Evolutionary conservation across 1,284 basidiomycete genomes (phyloP).

Genomic region (Golubevia pallescens): DNA sequence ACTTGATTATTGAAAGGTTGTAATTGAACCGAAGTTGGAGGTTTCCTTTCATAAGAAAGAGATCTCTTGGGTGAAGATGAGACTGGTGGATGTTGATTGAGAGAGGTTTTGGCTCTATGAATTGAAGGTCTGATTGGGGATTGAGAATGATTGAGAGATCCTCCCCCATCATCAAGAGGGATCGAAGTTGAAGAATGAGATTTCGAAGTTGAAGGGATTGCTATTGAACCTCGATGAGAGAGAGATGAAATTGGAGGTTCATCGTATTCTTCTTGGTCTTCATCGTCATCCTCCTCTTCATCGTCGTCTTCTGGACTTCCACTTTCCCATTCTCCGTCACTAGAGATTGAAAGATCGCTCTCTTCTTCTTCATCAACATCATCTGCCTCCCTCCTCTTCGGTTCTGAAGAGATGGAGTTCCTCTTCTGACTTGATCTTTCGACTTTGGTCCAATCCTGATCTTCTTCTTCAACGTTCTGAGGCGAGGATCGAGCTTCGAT

Average conservation of each 20-base stretch:
- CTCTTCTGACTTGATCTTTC: conserved; percentile 1
- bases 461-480: neutral
- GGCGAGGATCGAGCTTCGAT: neutral
- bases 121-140: too few relatives aligned
- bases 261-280: conserved; percentile 7
- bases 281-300: conserved; percentile 10
- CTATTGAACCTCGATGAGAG: neutral
- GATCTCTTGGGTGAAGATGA: neutral
- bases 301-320: conserved; percentile 6
- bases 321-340: conserved; percentile 5
- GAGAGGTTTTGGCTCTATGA: neutral
- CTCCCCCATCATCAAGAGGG: neutral
- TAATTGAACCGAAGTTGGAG: too few relatives aligned
- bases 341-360: too few relatives aligned
- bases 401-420: neutral
- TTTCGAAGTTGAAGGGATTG: neutral
- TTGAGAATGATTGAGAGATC: neutral
- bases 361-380: conserved; percentile 9
- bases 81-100: neutral
- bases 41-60: neutral
- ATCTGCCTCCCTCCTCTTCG: conserved; percentile 3
- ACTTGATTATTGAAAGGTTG: conserved; percentile 99
- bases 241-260: neutral
- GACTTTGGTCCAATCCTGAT: neutral
- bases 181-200: neutral